Conservation (phyloP, 345 rosid species). For the Dipteronia dyeriana region DNA sequence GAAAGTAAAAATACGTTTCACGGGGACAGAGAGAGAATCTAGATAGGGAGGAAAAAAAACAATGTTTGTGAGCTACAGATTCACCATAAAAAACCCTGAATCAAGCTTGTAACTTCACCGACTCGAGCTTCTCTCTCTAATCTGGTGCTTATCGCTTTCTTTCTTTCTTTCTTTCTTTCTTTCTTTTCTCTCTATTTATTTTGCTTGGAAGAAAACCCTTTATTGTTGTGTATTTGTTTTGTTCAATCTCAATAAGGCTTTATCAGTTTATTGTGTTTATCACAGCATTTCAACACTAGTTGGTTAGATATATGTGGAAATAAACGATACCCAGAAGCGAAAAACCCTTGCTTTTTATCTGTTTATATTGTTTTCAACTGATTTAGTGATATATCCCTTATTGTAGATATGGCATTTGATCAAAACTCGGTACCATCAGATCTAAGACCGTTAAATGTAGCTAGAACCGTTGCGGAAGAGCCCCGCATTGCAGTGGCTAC, state of each 20-base stretch:
- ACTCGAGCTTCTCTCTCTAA: background rate
- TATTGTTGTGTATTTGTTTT: background rate
- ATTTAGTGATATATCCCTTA: constrained; percentile 11
- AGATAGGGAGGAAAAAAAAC: background rate
- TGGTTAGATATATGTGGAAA: background rate
- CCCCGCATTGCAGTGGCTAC: constrained; percentile 43
- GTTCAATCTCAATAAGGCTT: background rate
- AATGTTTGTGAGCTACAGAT: constrained; percentile 18
- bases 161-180: background rate
- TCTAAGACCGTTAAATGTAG: constrained; percentile 44
- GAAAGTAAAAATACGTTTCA: background rate
- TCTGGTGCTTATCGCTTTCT: constrained; percentile 24
- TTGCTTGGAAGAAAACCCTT: background rate
- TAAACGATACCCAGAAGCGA: constrained; percentile 11
- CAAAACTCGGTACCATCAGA: constrained; percentile 49
- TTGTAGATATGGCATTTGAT: constrained; percentile 60
- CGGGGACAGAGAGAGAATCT: background rate
- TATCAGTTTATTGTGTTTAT: constrained; percentile 2
- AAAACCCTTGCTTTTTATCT: constrained; percentile 31
- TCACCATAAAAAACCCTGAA: constrained; percentile 25
- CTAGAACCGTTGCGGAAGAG: constrained; percentile 45
- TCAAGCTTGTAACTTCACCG: constrained; percentile 18
- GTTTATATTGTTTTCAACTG: constrained; percentile 9
- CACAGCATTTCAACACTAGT: background rate
- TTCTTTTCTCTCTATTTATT: background rate